Percentiles rank a stretch among this genome's conserved stretches.
phyloP scores from a whole-genome alignment of 2,329 filamentous ascomycete genomes.

The Aspergillus persii region DNA sequence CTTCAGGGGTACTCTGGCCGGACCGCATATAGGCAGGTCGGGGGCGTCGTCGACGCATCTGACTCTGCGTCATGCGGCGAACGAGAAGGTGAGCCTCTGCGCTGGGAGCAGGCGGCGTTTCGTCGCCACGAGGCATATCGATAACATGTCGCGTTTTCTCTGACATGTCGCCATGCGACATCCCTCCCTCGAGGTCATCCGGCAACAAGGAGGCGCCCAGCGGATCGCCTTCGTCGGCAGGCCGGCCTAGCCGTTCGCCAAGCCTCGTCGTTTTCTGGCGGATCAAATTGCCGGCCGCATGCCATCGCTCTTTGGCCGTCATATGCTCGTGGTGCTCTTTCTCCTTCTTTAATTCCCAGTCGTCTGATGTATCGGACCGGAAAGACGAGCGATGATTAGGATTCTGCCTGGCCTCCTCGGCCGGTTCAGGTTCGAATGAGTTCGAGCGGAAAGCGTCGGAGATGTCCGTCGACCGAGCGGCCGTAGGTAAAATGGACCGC shows the following conservation, averaged over 20 bases:
- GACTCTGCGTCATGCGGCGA: slow-evolving; percentile 33
- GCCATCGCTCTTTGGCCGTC: slow-evolving; percentile 26
- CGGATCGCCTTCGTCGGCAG: slow-evolving; percentile 30
- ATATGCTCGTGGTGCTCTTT: slow-evolving; percentile 11
- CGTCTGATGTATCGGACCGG: slow-evolving; percentile 1
- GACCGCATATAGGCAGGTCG: slow-evolving; percentile 33
- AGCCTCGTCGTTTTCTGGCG: slow-evolving; percentile 29
- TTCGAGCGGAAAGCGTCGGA: slow-evolving; percentile 7
- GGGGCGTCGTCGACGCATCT: slow-evolving; percentile 24
- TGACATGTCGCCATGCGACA: slow-evolving; percentile 21
- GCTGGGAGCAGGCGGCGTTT: slow-evolving; percentile 24
- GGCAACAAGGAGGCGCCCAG: slow-evolving; percentile 29
- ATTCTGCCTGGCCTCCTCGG: not conserved
- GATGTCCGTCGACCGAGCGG: slow-evolving; percentile 9
- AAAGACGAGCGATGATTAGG: not conserved
- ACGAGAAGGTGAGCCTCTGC: slow-evolving; percentile 40
- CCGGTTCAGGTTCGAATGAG: not conserved
- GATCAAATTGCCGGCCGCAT: slow-evolving; percentile 27
- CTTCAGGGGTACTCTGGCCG: slow-evolving; percentile 31
- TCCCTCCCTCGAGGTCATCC: slow-evolving; percentile 28
- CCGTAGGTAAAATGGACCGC: slow-evolving; percentile 6
- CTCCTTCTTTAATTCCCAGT: slow-evolving; percentile 1
- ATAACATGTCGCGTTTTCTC: slow-evolving; percentile 21
- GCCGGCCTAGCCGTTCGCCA: slow-evolving; percentile 31
- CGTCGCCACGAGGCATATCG: slow-evolving; percentile 18